These are phyloP conservation scores for Claviceps paspali DNA, from an alignment of 2,329 filamentous ascomycete genomes.

Conservation along the genomic window DNA sequence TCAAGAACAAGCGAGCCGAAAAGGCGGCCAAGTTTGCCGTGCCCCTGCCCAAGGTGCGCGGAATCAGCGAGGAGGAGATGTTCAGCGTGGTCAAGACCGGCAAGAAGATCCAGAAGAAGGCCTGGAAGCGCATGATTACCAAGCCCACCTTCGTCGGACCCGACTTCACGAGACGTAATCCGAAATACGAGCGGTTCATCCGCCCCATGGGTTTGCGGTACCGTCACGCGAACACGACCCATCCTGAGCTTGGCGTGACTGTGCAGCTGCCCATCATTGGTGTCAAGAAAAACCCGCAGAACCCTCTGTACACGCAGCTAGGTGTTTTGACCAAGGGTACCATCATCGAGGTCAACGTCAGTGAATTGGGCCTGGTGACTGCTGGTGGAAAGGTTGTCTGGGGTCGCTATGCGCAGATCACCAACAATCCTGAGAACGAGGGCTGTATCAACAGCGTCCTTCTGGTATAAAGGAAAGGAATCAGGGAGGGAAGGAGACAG, in stretches of 20 bases:
- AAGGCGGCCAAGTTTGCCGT: slow-evolving; percentile 90
- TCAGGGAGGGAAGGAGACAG: background rate
- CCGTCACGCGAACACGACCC: slow-evolving; percentile 41
- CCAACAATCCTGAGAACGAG: slow-evolving; percentile 33
- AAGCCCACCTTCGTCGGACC: slow-evolving; percentile 62
- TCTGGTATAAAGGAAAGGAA: slow-evolving; percentile 11
- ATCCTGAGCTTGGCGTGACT: slow-evolving; percentile 71
- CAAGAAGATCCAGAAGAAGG: slow-evolving; percentile 84
- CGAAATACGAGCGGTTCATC: slow-evolving; percentile 53
- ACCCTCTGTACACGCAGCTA: slow-evolving; percentile 81
- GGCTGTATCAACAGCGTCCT: slow-evolving; percentile 29
- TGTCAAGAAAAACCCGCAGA: slow-evolving; percentile 57
- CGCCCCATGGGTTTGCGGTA: slow-evolving; percentile 34
- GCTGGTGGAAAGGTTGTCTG: slow-evolving; percentile 86
- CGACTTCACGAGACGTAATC: slow-evolving; percentile 78
- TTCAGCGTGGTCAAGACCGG: slow-evolving; percentile 94
- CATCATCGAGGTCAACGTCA: slow-evolving; percentile 78
- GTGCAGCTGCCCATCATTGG: slow-evolving; percentile 70
- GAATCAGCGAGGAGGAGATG: slow-evolving; percentile 89
- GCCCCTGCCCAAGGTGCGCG: slow-evolving; percentile 83
- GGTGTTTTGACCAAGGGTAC: slow-evolving; percentile 78
- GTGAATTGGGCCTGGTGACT: slow-evolving; percentile 79
- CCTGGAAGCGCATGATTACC: slow-evolving; percentile 54
- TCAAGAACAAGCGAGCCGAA: slow-evolving; percentile 90
- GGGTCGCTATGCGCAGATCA: slow-evolving; percentile 55